Conservation (phyloP, 176 grass and related monocot genomes). For the Triticum dicoccoides region DNA sequence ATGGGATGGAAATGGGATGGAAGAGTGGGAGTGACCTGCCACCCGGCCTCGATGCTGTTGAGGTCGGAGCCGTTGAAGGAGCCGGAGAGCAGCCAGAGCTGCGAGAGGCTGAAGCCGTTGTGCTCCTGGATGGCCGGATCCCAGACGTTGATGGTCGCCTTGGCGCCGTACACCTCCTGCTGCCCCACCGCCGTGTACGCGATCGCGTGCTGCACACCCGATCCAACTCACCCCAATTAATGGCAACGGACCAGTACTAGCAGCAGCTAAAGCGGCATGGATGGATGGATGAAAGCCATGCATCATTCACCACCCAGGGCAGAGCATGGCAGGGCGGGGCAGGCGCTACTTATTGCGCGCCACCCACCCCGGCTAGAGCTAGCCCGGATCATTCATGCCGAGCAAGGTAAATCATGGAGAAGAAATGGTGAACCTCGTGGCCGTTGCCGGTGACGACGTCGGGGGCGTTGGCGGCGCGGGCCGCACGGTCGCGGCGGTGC, state of each 20-base stretch:
- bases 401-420: background rate
- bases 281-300: background rate
- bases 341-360: constrained; percentile 7
- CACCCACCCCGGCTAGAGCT: background rate
- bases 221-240: background rate
- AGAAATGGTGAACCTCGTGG: constrained; percentile 50
- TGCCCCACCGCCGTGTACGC: constrained; percentile 55
- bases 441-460: constrained; percentile 91
- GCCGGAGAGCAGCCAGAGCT: constrained; percentile 94
- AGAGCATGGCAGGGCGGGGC: background rate
- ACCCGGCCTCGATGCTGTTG: constrained; percentile 99
- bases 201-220: constrained; percentile 76
- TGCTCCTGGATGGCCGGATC: constrained; percentile 62
- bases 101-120: constrained; percentile 94
- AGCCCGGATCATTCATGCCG: background rate
- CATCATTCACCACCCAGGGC: background rate
- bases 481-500: background rate
- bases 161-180: constrained; percentile 64
- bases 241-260: background rate
- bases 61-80: constrained; percentile 98
- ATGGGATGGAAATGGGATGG: background rate
- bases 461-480: constrained; percentile 42
- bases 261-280: background rate
- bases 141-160: constrained; percentile 96
- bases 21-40: constrained; percentile 62